These are phyloP conservation scores for Diaporthe caulivora DNA, from an alignment of 2,329 filamentous ascomycete genomes.

Conservation along the genomic window DNA sequence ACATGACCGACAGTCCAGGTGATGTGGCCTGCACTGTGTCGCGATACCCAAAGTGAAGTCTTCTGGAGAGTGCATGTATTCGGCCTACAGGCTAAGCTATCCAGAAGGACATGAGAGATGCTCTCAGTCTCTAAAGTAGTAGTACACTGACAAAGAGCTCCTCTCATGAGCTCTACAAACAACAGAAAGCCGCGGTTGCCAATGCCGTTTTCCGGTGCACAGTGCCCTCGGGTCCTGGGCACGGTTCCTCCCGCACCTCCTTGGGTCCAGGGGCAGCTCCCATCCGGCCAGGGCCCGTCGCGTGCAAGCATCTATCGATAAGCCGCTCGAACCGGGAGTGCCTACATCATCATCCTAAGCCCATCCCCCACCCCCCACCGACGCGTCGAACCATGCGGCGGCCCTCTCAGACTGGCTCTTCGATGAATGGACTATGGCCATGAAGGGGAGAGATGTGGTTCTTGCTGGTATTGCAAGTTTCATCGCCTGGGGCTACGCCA, in stretches of 20 bases:
- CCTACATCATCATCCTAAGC: constrained; percentile 36
- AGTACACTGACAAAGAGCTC: too few relatives aligned
- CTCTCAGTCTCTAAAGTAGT: too few relatives aligned
- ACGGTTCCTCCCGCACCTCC: background rate
- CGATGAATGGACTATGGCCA: constrained; percentile 67
- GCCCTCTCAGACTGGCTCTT: constrained; percentile 27
- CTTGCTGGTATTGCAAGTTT: constrained; percentile 78
- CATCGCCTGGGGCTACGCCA: constrained; percentile 88
- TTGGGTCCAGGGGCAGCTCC: background rate
- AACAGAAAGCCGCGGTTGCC: too few relatives aligned
- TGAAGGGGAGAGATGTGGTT: constrained; percentile 79
- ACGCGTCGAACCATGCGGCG: constrained; percentile 38
- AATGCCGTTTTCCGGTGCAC: background rate
- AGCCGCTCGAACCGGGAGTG: constrained; percentile 1
- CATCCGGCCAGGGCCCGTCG: background rate
- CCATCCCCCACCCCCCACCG: background rate
- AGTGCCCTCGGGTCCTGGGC: background rate
- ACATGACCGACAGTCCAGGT: background rate
- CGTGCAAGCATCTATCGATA: constrained; percentile 37
- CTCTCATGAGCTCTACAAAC: too few relatives aligned
- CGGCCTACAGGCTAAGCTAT: too few relatives aligned
- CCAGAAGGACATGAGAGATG: too few relatives aligned
- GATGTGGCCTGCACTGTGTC: background rate
- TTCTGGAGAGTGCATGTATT: too few relatives aligned
- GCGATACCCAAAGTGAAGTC: too few relatives aligned